phyloP scores from a whole-genome alignment of 768 basidiomycete genomes.

The Kwoniella mangroviensis region DNA sequence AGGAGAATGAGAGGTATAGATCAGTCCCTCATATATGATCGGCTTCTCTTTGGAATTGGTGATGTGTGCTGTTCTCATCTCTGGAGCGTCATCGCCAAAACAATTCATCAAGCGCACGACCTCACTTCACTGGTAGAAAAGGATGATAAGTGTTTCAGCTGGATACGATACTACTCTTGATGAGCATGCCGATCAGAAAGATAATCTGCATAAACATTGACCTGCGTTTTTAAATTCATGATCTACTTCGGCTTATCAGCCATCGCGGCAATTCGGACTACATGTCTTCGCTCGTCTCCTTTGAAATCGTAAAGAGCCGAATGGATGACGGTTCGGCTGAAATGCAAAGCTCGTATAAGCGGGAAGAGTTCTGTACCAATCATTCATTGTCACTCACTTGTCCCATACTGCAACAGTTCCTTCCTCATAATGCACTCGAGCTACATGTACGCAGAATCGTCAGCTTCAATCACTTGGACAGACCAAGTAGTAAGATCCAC shows the following conservation, averaged over 20 bases:
- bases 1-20: no score
- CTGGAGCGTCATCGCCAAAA: no score
- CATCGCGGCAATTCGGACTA: constrained; percentile 13
- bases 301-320: constrained; percentile 14
- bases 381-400: background rate
- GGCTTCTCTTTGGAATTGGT: no score
- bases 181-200: no score
- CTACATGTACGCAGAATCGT: constrained; percentile 6
- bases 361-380: constrained; percentile 60
- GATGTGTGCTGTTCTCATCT: no score
- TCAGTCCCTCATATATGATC: no score
- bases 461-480: background rate
- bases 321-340: constrained; percentile 6
- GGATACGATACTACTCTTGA: no score
- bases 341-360: constrained; percentile 46
- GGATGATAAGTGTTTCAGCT: no score
- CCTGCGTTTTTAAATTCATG: no score
- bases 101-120: no score
- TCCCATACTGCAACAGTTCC: constrained; percentile 68
- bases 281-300: constrained; percentile 9
- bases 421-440: constrained; percentile 63
- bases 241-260: constrained; percentile 11
- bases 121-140: no score
- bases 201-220: no score
- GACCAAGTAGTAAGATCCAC: background rate